Evolutionary conservation across 2,329 filamentous ascomycete species (phyloP).

Genomic region (Pseudopyrenochaeta lycopersici): DNA sequence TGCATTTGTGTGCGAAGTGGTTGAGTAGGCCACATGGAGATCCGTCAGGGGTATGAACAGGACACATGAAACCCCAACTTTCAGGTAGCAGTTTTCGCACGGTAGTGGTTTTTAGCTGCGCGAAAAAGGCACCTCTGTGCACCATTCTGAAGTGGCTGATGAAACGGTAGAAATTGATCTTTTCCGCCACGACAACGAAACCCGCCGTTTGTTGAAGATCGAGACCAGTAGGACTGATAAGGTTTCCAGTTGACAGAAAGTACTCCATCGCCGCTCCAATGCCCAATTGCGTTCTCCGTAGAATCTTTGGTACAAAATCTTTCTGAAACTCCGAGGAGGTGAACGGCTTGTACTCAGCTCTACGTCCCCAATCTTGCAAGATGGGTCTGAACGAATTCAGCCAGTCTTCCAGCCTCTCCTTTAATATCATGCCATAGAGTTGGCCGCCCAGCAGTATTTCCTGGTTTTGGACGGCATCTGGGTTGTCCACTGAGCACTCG

Average conservation of each 20-base stretch:
- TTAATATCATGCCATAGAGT: constrained; percentile 92
- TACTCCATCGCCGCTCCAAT: constrained; percentile 89
- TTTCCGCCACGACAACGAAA: constrained; percentile 96
- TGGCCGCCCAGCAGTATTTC: constrained; percentile 94
- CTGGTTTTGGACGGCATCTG: constrained; percentile 95
- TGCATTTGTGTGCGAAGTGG: constrained; percentile 94
- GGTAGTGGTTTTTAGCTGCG: constrained; percentile 94
- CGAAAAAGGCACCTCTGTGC: constrained; percentile 98
- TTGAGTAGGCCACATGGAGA: constrained; percentile 93
- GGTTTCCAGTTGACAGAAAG: constrained; percentile 94
- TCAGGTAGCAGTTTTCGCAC: constrained; percentile 95
- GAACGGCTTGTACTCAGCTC: constrained; percentile 67
- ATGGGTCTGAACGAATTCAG: constrained; percentile 69
- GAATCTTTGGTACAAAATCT: constrained; percentile 80
- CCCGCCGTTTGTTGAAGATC: constrained; percentile 95
- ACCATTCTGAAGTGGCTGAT: constrained; percentile 99
- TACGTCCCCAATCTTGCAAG: constrained; percentile 64
- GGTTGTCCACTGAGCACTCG: constrained; percentile 93
- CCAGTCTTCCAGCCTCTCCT: constrained; percentile 93
- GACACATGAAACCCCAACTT: constrained; percentile 97
- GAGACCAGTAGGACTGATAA: constrained; percentile 88
- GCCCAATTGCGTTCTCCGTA: constrained; percentile 86
- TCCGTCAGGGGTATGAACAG: constrained; percentile 97
- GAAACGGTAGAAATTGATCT: constrained; percentile 98
- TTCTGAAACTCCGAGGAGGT: constrained; percentile 77